Conservation (phyloP, 495 filamentous ascomycete species). For the Parathielavia hyrcaniae region DNA sequence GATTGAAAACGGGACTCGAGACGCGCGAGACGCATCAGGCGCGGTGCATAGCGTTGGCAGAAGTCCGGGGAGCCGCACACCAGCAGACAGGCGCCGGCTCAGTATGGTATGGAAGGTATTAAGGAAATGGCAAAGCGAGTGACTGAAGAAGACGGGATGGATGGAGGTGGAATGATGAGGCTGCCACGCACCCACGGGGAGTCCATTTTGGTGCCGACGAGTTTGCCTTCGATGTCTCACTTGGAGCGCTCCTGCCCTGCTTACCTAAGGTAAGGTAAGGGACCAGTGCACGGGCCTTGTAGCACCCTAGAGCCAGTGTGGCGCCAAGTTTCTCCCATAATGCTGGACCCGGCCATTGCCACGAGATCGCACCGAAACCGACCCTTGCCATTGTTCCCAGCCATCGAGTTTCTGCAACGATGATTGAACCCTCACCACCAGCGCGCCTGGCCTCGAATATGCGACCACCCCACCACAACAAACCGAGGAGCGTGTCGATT, state of each 20-base stretch:
- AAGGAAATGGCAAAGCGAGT: background rate
- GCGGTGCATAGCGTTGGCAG: slow-evolving; percentile 10
- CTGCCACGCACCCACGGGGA: no score
- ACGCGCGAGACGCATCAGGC: slow-evolving; percentile 16
- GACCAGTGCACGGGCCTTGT: background rate
- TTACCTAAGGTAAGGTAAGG: no score
- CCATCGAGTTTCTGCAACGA: slow-evolving; percentile 11
- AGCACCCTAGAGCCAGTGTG: background rate
- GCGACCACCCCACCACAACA: slow-evolving; percentile 24
- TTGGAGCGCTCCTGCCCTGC: background rate
- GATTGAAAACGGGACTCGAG: background rate
- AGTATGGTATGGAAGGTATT: background rate
- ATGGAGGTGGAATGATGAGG: background rate
- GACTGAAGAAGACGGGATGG: background rate
- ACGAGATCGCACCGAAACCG: background rate
- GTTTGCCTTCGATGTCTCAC: background rate
- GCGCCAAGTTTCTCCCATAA: background rate
- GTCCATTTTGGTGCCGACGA: slow-evolving; percentile 6
- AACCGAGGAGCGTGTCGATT: slow-evolving; percentile 11
- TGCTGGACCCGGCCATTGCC: background rate
- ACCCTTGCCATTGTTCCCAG: slow-evolving; percentile 6
- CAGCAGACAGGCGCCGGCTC: background rate
- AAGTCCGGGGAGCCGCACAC: slow-evolving; percentile 8
- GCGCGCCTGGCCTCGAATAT: slow-evolving; percentile 25
- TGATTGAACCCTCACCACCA: background rate